phyloP scores from a whole-genome alignment of 805 yeast genomes.

The Schwanniomyces occidentalis region DNA sequence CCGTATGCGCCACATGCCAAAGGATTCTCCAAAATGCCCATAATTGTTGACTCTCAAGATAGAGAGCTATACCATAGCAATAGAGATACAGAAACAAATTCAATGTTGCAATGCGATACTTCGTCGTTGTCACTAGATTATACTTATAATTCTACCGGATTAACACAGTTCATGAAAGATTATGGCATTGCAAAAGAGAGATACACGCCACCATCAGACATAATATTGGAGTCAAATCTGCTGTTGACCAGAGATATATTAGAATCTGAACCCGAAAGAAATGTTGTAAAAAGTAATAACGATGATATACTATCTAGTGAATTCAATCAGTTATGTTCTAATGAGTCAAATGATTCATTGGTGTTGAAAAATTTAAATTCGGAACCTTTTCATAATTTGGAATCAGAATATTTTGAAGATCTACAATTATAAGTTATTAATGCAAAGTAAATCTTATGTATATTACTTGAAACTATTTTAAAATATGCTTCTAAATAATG shows the following conservation, averaged over 20 bases:
- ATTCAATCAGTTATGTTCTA: not conserved
- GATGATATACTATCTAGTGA: constrained; percentile 1
- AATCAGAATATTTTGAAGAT: constrained; percentile 4
- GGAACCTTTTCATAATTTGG: constrained; percentile 6
- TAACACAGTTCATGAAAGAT: constrained; percentile 3
- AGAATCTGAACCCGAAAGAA: constrained; percentile 1
- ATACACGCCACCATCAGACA: not conserved
- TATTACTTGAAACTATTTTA: no score
- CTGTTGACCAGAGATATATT: not conserved
- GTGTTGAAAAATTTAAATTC: constrained; percentile 1
- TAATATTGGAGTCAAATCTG: constrained; percentile 3
- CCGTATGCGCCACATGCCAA: constrained; percentile 2
- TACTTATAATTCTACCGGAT: not conserved
- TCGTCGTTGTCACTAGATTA: no score
- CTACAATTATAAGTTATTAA: no score
- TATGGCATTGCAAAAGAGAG: not conserved
- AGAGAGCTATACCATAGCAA: not conserved
- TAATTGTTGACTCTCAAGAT: constrained; percentile 2
- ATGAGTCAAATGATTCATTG: not conserved
- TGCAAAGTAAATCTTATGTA: no score
- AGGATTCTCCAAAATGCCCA: constrained; percentile 1
- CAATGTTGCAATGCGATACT: no score
- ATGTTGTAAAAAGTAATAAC: not conserved
- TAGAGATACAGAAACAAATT: not conserved
- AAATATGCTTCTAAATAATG: no score